phyloP scores from a whole-genome alignment of 1,139 yeast genomes.

The Martiniozyma asiatica region DNA sequence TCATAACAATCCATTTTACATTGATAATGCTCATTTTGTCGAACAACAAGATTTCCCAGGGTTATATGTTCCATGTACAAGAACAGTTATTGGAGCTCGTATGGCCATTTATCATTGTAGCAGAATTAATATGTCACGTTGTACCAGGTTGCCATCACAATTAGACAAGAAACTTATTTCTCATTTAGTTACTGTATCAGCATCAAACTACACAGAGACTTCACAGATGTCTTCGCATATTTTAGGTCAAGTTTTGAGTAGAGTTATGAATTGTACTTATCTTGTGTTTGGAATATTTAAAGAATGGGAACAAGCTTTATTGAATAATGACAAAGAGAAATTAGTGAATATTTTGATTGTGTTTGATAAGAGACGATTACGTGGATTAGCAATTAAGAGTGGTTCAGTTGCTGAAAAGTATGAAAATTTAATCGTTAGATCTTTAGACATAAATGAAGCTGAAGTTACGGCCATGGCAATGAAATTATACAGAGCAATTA shows the following conservation, averaged over 20 bases:
- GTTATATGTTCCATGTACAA: slow-evolving; percentile 61
- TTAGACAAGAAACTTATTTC: slow-evolving; percentile 53
- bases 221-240: slow-evolving; percentile 63
- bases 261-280: slow-evolving; percentile 58
- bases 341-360: slow-evolving; percentile 60
- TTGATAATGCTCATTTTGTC: slow-evolving; percentile 23
- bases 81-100: slow-evolving; percentile 67
- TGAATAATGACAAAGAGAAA: slow-evolving; percentile 39
- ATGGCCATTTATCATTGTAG: slow-evolving; percentile 70
- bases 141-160: slow-evolving; percentile 60
- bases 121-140: slow-evolving; percentile 62
- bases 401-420: slow-evolving; percentile 15
- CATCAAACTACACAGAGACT: slow-evolving; percentile 62
- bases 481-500: slow-evolving; percentile 35
- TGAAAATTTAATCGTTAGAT: slow-evolving; percentile 22
- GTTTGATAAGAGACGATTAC: slow-evolving; percentile 40
- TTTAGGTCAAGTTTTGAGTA: slow-evolving; percentile 59
- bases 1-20: slow-evolving; percentile 16
- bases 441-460: slow-evolving; percentile 47
- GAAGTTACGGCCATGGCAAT: slow-evolving; percentile 43
- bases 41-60: slow-evolving; percentile 32
- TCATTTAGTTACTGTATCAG: slow-evolving; percentile 58
- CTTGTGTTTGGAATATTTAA: slow-evolving; percentile 41
- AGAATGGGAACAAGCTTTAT: slow-evolving; percentile 41
- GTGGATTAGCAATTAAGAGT: slow-evolving; percentile 20